Percentiles rank a stretch among this genome's conserved stretches.
phyloP scores from a whole-genome alignment of 257 asterid species.

The Thymus quinquecostatus region DNA sequence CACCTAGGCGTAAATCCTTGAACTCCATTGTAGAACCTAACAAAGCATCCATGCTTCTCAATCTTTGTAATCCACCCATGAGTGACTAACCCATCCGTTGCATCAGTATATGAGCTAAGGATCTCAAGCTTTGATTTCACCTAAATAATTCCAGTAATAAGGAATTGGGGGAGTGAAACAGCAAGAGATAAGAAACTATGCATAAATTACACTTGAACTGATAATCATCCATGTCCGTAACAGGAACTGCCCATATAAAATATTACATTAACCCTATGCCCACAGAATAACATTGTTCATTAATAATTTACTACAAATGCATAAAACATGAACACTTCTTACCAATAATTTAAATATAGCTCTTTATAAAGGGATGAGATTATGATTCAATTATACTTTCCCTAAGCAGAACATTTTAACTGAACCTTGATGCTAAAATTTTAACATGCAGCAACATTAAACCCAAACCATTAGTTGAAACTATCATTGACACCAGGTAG shows the following conservation, averaged over 20 bases:
- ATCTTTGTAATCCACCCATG: constrained; percentile 99
- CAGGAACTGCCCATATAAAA: constrained; percentile 8
- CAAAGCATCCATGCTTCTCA: constrained; percentile 96
- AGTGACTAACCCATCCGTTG: constrained; percentile 77
- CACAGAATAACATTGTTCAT: neutral
- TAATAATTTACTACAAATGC: constrained; percentile 3
- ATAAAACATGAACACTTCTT: neutral
- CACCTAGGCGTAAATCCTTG: constrained; percentile 96
- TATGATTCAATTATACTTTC: constrained; percentile 10
- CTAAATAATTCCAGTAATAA: constrained; percentile 38
- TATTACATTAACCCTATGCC: constrained; percentile 14
- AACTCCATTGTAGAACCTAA: constrained; percentile 95
- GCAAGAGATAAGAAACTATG: neutral
- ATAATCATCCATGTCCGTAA: neutral
- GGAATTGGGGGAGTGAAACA: constrained; percentile 2
- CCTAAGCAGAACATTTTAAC: constrained; percentile 4
- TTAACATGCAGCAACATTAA: neutral
- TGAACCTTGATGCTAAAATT: neutral
- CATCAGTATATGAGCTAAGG: constrained; percentile 83
- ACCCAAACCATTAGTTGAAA: neutral
- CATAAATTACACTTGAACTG: constrained; percentile 2
- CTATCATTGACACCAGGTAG: constrained; percentile 28
- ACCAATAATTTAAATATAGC: constrained; percentile 22
- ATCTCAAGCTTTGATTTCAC: constrained; percentile 84
- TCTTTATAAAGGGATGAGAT: neutral